phyloP scores from a whole-genome alignment of 177 flowering plant species.

The Vitis hybrid region DNA sequence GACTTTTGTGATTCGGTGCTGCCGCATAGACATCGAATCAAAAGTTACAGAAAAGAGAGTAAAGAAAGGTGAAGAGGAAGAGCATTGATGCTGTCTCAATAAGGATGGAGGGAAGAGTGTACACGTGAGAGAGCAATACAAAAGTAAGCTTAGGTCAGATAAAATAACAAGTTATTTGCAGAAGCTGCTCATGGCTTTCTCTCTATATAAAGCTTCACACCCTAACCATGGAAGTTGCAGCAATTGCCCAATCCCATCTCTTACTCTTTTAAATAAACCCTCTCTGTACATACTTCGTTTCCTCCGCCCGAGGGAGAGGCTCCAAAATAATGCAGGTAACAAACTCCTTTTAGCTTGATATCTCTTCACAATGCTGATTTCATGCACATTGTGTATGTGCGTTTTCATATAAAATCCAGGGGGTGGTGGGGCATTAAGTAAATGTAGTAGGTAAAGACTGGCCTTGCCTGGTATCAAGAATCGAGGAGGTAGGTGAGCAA shows the following conservation, averaged over 20 bases:
- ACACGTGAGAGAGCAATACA: slow-evolving; percentile 10
- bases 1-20: too few relatives aligned
- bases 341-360: neutral
- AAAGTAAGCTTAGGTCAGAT: neutral
- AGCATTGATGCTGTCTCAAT: slow-evolving; percentile 1
- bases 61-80: too few relatives aligned
- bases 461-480: too few relatives aligned
- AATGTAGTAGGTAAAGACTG: too few relatives aligned
- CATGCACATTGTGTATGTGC: too few relatives aligned
- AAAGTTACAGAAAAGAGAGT: too few relatives aligned
- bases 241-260: neutral
- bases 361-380: neutral
- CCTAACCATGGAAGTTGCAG: neutral
- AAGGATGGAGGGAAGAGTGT: slow-evolving; percentile 11
- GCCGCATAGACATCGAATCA: too few relatives aligned
- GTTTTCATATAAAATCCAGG: too few relatives aligned
- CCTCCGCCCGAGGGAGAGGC: neutral
- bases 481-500: too few relatives aligned
- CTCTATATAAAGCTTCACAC: neutral
- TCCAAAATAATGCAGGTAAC: neutral
- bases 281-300: neutral
- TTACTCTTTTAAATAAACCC: neutral
- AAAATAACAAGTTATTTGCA: neutral
- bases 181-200: neutral
- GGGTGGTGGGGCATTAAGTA: too few relatives aligned